A percentile compares a stretch with the other conserved stretches of the same genome.
phyloP scores from a whole-genome alignment of 2,329 filamentous ascomycete species.

The Beauveria sp. region DNA sequence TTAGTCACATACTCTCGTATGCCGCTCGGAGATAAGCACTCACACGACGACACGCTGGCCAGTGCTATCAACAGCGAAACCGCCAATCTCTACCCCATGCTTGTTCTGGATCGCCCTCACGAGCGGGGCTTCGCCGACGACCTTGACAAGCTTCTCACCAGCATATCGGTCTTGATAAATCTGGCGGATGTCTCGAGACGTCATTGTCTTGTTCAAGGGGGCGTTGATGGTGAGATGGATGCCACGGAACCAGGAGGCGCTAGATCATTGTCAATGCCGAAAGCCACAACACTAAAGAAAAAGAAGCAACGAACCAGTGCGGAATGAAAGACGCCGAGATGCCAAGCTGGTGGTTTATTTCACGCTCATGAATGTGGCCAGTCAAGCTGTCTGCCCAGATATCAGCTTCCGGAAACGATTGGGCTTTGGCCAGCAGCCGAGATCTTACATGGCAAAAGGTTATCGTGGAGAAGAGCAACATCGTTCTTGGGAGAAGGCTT shows the following conservation, averaged over 20 bases:
- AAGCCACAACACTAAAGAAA: background rate
- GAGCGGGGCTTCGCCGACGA: constrained; percentile 76
- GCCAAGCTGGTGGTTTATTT: constrained; percentile 75
- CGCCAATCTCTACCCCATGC: constrained; percentile 89
- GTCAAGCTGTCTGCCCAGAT: constrained; percentile 35
- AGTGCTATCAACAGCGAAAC: constrained; percentile 83
- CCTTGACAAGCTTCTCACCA: constrained; percentile 89
- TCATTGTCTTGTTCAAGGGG: constrained; percentile 79
- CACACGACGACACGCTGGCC: constrained; percentile 84
- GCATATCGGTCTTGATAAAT: constrained; percentile 95
- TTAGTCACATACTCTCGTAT: constrained; percentile 9
- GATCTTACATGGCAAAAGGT: constrained; percentile 63
- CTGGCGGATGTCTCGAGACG: constrained; percentile 83
- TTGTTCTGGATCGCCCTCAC: constrained; percentile 80
- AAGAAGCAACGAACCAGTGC: constrained; percentile 46
- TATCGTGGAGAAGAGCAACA: constrained; percentile 71
- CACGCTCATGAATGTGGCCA: constrained; percentile 90
- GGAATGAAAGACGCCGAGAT: constrained; percentile 76
- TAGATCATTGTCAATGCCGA: background rate
- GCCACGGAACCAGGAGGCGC: constrained; percentile 89
- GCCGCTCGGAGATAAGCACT: background rate
- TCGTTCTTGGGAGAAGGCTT: constrained; percentile 95
- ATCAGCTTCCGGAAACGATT: background rate
- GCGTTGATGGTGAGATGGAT: constrained; percentile 90
- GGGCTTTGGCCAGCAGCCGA: background rate